These are phyloP conservation scores for Phanerochaete carnosa DNA, from an alignment of 768 basidiomycete genomes.

Conservation along the genomic window DNA sequence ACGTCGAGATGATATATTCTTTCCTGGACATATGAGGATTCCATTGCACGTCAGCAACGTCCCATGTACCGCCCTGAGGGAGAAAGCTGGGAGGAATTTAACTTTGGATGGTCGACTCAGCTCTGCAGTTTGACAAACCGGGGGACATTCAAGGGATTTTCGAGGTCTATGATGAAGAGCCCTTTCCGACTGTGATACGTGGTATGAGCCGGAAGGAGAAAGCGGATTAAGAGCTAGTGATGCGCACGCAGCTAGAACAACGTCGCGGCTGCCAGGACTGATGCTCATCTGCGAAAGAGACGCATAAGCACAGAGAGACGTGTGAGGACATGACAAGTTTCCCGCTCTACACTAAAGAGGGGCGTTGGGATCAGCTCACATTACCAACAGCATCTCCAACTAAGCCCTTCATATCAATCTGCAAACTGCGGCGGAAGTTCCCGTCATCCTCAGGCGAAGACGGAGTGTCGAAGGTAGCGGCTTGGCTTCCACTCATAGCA, in stretches of 20 bases:
- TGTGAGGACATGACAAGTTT: constrained; percentile 5
- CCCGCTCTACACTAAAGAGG: neutral
- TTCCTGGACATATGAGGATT: constrained; percentile 76
- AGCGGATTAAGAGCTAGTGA: neutral
- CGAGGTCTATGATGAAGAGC: constrained; percentile 92
- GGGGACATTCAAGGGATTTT: constrained; percentile 81
- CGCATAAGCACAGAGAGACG: neutral
- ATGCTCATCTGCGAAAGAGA: constrained; percentile 72
- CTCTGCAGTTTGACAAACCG: constrained; percentile 33
- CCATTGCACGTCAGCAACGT: constrained; percentile 92
- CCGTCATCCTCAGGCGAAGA: constrained; percentile 50
- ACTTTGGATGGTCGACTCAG: neutral
- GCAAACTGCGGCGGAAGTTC: constrained; percentile 54
- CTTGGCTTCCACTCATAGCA: neutral
- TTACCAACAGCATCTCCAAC: constrained; percentile 84
- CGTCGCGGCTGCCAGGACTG: constrained; percentile 81
- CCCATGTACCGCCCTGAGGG: constrained; percentile 96
- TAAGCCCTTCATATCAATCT: constrained; percentile 77
- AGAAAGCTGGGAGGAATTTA: constrained; percentile 47
- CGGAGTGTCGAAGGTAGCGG: constrained; percentile 12
- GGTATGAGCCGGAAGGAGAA: neutral
- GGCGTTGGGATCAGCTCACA: constrained; percentile 44
- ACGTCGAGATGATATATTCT: constrained; percentile 85
- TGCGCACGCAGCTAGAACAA: constrained; percentile 84
- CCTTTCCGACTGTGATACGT: constrained; percentile 63